Percentiles rank a stretch among this genome's conserved stretches.
Conservation (phyloP, 768 basidiomycete species). For the Lactifluus echinatus region DNA sequence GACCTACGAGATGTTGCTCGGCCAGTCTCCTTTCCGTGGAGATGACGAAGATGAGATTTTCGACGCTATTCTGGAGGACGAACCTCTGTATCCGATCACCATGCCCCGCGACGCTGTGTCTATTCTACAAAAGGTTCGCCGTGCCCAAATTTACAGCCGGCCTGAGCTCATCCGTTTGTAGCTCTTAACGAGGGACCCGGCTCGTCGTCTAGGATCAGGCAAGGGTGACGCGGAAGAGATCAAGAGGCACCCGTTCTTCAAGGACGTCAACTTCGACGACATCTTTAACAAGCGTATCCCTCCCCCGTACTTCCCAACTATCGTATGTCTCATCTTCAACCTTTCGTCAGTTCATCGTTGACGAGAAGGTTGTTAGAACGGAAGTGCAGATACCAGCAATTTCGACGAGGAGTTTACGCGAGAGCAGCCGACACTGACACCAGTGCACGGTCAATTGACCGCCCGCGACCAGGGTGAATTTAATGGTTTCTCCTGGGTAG, state of each 20-base stretch:
- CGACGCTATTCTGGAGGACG: conserved; percentile 97
- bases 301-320: conserved; percentile 93
- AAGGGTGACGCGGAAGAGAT: conserved; percentile 95
- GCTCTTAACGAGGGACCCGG: conserved; percentile 89
- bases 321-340: conserved; percentile 49
- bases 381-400: conserved; percentile 82
- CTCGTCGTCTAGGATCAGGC: conserved; percentile 81
- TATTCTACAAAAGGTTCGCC: conserved; percentile 79
- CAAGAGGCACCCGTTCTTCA: conserved; percentile 97
- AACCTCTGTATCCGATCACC: conserved; percentile 96
- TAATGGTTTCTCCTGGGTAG: conserved; percentile 91
- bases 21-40: conserved; percentile 98
- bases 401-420: conserved; percentile 97
- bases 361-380: conserved; percentile 42
- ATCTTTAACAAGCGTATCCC: conserved; percentile 96
- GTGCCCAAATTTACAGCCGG: background rate
- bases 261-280: conserved; percentile 95
- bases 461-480: conserved; percentile 90
- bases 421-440: conserved; percentile 95
- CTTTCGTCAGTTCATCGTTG: background rate
- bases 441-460: conserved; percentile 90
- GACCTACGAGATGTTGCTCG: conserved; percentile 97
- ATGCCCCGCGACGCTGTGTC: conserved; percentile 98
- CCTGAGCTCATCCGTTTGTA: conserved; percentile 28
- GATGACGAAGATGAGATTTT: conserved; percentile 99